phyloP scores from a whole-genome alignment of 441 rosid genomes.

The Hypseocharis bilobata region DNA sequence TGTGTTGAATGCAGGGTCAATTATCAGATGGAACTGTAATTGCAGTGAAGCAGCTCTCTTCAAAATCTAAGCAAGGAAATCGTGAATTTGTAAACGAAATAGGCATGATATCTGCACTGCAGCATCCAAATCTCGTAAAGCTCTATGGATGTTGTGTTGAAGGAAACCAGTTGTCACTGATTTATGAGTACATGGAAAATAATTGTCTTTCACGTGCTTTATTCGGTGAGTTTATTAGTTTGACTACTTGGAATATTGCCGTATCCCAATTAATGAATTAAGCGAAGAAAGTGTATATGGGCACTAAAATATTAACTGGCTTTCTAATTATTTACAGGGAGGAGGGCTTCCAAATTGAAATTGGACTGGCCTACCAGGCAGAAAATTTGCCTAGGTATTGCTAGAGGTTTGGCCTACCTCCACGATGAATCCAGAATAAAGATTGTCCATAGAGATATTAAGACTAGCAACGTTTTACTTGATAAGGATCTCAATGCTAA shows the following conservation, averaged over 20 bases:
- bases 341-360: constrained; percentile 36
- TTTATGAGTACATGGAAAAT: constrained; percentile 67
- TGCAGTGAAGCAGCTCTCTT: constrained; percentile 65
- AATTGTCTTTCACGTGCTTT: constrained; percentile 69
- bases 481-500: constrained; percentile 65
- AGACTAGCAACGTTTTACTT: constrained; percentile 71
- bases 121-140: constrained; percentile 86
- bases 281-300: background rate
- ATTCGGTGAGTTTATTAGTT: constrained; percentile 37
- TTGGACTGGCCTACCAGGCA: constrained; percentile 62
- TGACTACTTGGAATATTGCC: background rate
- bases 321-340: constrained; percentile 34
- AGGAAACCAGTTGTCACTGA: constrained; percentile 57
- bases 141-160: constrained; percentile 77
- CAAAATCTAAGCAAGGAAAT: constrained; percentile 68
- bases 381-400: constrained; percentile 64
- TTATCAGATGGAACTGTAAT: constrained; percentile 57
- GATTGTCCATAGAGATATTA: constrained; percentile 80
- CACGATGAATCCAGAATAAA: constrained; percentile 77
- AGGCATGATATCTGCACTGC: constrained; percentile 81
- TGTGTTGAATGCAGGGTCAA: constrained; percentile 39
- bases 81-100: constrained; percentile 56
- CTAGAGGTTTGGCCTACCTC: constrained; percentile 68
- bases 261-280: background rate
- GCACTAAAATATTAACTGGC: background rate